A percentile compares a stretch with the other conserved stretches of the same genome.
Evolutionary conservation across 164 flowering plant species (phyloP).

Genomic region (Dillenia turbinata): DNA sequence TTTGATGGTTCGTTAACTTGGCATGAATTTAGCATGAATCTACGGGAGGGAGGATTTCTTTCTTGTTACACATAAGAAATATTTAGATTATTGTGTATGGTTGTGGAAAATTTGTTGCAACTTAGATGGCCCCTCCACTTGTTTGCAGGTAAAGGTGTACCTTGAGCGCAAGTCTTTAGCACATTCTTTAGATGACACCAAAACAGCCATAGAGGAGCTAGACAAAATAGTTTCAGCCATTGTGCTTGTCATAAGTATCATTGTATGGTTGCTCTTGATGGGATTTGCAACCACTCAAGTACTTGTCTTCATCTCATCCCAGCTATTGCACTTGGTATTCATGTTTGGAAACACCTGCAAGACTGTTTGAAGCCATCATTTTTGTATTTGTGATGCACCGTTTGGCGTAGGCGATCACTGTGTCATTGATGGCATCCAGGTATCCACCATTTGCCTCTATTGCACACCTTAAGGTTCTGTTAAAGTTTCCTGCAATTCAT

Average conservation of each 20-base stretch:
- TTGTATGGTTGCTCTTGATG: constrained; percentile 67
- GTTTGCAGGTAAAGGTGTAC: constrained; percentile 66
- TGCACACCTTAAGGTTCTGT: neutral
- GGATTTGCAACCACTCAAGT: constrained; percentile 64
- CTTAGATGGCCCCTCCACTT: constrained; percentile 1
- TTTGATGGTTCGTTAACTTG: too few relatives aligned
- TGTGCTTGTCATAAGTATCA: constrained; percentile 35
- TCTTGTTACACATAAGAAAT: too few relatives aligned
- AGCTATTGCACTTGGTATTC: constrained; percentile 57
- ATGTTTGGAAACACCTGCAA: constrained; percentile 81
- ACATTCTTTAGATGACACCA: constrained; percentile 72
- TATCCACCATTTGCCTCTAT: constrained; percentile 14
- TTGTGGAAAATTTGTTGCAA: neutral
- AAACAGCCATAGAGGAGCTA: constrained; percentile 84
- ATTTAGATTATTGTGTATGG: too few relatives aligned
- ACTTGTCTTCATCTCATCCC: constrained; percentile 76
- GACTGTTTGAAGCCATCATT: constrained; percentile 77
- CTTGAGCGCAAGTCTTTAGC: constrained; percentile 73
- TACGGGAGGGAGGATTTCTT: too few relatives aligned
- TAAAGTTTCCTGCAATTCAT: neutral
- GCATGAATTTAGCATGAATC: too few relatives aligned
- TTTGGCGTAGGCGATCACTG: constrained; percentile 97
- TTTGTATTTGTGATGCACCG: constrained; percentile 91
- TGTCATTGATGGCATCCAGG: constrained; percentile 94
- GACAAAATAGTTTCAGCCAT: constrained; percentile 51